A percentile compares a stretch with the other conserved stretches of the same genome.
phyloP scores from a whole-genome alignment of 23 red algal species.

The Chondrus crispus region DNA sequence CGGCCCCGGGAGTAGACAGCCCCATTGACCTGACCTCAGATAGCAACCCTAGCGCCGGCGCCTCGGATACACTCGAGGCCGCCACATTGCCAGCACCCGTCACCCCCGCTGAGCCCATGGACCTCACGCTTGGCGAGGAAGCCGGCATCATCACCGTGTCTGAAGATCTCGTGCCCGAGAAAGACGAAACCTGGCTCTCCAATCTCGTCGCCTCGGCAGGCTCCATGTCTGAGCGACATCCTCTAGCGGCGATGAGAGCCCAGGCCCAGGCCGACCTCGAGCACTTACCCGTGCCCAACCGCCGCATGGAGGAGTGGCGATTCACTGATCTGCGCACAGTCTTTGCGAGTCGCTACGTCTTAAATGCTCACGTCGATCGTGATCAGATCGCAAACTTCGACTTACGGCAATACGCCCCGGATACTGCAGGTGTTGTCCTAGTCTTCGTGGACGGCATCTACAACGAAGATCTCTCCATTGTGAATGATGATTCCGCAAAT shows the following conservation, averaged over 20 bases:
- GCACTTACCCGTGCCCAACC: slow-evolving; percentile 22
- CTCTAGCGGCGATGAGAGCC: not conserved
- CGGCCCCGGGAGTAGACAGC: no score
- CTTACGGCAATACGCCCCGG: slow-evolving; percentile 24
- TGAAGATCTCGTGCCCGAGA: not conserved
- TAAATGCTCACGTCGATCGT: not conserved
- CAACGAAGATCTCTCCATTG: slow-evolving; percentile 36
- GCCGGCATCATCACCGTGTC: not conserved
- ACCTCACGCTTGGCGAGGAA: slow-evolving; percentile 24
- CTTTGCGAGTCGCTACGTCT: slow-evolving; percentile 39
- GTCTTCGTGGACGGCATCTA: slow-evolving; percentile 79
- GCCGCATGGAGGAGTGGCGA: slow-evolving; percentile 70
- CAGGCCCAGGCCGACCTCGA: not conserved
- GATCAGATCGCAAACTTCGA: slow-evolving; percentile 3
- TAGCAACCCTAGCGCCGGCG: no score
- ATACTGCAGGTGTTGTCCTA: slow-evolving; percentile 47
- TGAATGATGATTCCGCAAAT: slow-evolving; percentile 32
- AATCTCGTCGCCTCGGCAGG: slow-evolving; percentile 1
- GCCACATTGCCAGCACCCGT: slow-evolving; percentile 9
- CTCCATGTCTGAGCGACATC: not conserved
- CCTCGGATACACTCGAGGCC: not conserved
- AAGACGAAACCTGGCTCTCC: slow-evolving; percentile 37
- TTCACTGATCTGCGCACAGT: slow-evolving; percentile 71
- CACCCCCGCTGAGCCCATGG: not conserved
- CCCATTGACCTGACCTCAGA: no score